A percentile compares a stretch with the other conserved stretches of the same genome.
These are phyloP conservation scores for Vitis riparia DNA, from an alignment of 164 flowering plant genomes.

Conservation along the genomic window DNA sequence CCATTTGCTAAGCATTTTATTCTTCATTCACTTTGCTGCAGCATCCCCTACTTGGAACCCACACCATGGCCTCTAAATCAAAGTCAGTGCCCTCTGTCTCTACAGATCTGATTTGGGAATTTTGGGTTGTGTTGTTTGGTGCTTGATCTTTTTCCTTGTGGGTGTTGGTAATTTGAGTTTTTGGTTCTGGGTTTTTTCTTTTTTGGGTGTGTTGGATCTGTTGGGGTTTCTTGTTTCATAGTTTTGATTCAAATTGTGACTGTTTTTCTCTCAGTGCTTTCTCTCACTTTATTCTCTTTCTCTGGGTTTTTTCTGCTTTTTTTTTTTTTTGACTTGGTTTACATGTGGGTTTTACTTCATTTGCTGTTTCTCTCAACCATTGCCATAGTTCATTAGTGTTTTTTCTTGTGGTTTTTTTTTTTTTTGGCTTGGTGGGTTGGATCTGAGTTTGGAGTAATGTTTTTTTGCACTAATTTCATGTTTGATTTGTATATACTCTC, in stretches of 20 bases:
- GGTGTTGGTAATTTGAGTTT: not conserved
- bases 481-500: constrained; percentile 4
- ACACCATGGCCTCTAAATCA: constrained; percentile 56
- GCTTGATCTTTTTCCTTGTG: not conserved
- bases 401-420: not conserved
- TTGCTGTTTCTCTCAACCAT: constrained; percentile 1
- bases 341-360: not conserved
- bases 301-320: not conserved
- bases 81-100: constrained; percentile 38
- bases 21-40: constrained; percentile 1
- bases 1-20: too few species aligned
- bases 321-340: not conserved
- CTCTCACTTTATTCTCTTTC: not conserved
- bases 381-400: not conserved
- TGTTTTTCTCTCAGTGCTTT: too few species aligned
- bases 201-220: constrained; percentile 3
- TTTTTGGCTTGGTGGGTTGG: constrained; percentile 1
- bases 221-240: not conserved
- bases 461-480: not conserved
- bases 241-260: too few species aligned
- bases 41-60: not conserved
- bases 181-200: not conserved
- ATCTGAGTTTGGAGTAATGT: constrained; percentile 7
- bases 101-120: constrained; percentile 36
- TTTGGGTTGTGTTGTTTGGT: not conserved